Evolutionary conservation across 768 basidiomycete genomes (phyloP), one percentile per base, ranked within the genome.

Genomic region (Lentinula boryana): DNA sequence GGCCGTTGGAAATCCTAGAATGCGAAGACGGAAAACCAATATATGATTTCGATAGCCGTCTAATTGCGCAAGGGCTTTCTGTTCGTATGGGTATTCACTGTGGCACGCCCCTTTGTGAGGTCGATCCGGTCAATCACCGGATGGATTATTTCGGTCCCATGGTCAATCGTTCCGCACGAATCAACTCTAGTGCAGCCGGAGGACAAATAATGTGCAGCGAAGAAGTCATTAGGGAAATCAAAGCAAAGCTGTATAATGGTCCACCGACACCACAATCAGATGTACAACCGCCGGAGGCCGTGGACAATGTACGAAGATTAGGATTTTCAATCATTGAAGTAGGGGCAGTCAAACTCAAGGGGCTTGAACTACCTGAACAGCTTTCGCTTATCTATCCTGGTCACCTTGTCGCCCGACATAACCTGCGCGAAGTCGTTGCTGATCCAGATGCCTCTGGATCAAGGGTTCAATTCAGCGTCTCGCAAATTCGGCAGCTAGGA

Each of bases 101-200:
- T 66, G 97, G 97, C 15, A 71, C 73, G 21, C 97, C 97, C 0
- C 82, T 91, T 32, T 97, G 94, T 69, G 95, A 97, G 68, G 82
- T 85, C 3, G 97, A 99, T 72, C 88, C 90, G 2, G 87, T 93
- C 69, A 96, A 94, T 4, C 78, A 86, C 62, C 89, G 97, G 49
- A 98, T 99, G 97, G 96, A 98, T 71, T 98, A 98, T 74, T 92
- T 96, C 67, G 95, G 95, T 0, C 88, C 94, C 1, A 93, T 97
- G 85, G 93, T 96, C 65, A 98, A 98, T 72, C 90, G 95, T 35
- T 82, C 95, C 0, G 86, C 96, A 5, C 84, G 96, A 43, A 91
- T 99, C 67, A 84, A 79, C 62, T 85, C 87, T 21, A 83, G 78
- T 60, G 95, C 97, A 0, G 84, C 85, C 8, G 97, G 97, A 6